phyloP scores from a whole-genome alignment of 1,139 yeast genomes.

The Blastobotrys elegans region DNA sequence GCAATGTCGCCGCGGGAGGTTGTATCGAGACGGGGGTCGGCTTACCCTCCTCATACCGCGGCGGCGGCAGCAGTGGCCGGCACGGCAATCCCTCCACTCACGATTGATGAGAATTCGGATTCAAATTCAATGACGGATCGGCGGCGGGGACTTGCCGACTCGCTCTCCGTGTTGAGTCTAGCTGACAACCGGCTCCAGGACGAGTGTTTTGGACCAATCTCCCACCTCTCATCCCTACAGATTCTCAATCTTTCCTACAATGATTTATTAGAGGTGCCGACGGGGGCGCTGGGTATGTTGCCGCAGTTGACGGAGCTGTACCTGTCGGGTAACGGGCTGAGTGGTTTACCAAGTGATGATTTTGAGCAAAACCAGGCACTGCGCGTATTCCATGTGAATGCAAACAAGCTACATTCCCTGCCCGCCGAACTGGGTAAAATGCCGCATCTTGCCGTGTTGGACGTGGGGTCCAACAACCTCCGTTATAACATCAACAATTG shows the following conservation, averaged over 20 bases:
- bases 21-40: constrained; percentile 21
- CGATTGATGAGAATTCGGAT: constrained; percentile 3
- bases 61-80: constrained; percentile 6
- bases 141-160: constrained; percentile 21
- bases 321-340: constrained; percentile 77
- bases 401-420: constrained; percentile 77
- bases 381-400: constrained; percentile 64
- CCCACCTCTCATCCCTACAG: constrained; percentile 55
- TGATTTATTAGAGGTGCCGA: constrained; percentile 74
- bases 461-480: constrained; percentile 86
- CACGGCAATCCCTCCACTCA: constrained; percentile 1
- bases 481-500: constrained; percentile 90
- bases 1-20: constrained; percentile 27
- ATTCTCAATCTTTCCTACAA: constrained; percentile 77
- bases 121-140: not conserved
- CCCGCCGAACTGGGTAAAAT: constrained; percentile 86
- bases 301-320: constrained; percentile 60
- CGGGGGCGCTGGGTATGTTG: constrained; percentile 60
- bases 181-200: constrained; percentile 85
- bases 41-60: constrained; percentile 13
- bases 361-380: constrained; percentile 57
- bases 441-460: constrained; percentile 60
- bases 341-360: constrained; percentile 81
- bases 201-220: constrained; percentile 66
- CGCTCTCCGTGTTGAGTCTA: constrained; percentile 54